Conservation (phyloP, 148 eudicot species). For the Beta vulgaris region DNA sequence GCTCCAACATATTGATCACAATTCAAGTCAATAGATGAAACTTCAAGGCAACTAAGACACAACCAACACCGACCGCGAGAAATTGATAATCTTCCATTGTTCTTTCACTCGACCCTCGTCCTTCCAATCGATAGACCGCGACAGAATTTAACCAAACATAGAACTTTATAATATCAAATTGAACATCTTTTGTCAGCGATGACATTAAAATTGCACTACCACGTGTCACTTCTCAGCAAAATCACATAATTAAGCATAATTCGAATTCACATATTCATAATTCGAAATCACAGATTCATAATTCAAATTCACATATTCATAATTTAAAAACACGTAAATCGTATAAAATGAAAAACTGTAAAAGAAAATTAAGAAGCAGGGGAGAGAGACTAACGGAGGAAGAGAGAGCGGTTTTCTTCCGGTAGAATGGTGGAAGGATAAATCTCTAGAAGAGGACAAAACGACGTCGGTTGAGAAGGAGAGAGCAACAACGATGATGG, state of each 20-base stretch:
- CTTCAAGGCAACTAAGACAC: not conserved
- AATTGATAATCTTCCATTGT: too few relatives aligned
- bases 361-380: too few relatives aligned
- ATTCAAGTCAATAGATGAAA: not conserved
- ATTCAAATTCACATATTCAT: too few relatives aligned
- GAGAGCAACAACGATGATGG: constrained; percentile 1
- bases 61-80: too few relatives aligned
- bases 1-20: not conserved
- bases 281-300: too few relatives aligned
- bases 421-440: constrained; percentile 8
- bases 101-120: too few relatives aligned
- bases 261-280: not conserved
- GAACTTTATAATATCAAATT: not conserved
- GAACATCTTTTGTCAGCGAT: not conserved
- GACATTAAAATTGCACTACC: not conserved
- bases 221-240: not conserved
- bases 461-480: constrained; percentile 13
- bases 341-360: too few relatives aligned
- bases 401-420: constrained; percentile 21
- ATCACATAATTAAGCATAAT: not conserved
- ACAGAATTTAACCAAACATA: not conserved
- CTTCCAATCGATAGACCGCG: not conserved
- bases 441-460: constrained; percentile 18
- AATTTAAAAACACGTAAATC: too few relatives aligned
- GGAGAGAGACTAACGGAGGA: constrained; percentile 17